Conservation (phyloP, 2,329 filamentous ascomycete genomes). For the Penicillium verrucosum region DNA sequence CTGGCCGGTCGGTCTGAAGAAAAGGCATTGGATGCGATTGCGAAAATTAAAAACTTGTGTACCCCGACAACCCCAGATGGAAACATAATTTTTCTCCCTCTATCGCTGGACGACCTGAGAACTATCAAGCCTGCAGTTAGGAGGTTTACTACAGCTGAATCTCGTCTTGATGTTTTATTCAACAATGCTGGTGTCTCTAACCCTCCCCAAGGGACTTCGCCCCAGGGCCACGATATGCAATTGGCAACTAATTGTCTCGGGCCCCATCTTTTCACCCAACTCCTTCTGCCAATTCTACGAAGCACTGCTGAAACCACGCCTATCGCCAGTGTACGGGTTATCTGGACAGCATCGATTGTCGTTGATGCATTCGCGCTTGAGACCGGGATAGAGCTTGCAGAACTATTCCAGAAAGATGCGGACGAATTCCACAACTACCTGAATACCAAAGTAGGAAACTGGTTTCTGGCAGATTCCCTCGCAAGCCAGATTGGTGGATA, state of each 20-base stretch:
- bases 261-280: slow-evolving; percentile 37
- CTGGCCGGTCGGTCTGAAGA: slow-evolving; percentile 28
- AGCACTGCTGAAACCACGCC: background rate
- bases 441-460: slow-evolving; percentile 13
- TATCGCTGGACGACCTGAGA: slow-evolving; percentile 45
- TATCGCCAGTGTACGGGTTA: slow-evolving; percentile 6
- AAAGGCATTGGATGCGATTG: slow-evolving; percentile 34
- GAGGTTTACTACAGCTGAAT: slow-evolving; percentile 38
- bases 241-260: slow-evolving; percentile 41
- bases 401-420: background rate
- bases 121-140: slow-evolving; percentile 41
- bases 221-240: slow-evolving; percentile 32
- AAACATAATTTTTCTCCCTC: slow-evolving; percentile 28
- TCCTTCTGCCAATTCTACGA: slow-evolving; percentile 29
- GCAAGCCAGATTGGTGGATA: background rate
- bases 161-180: slow-evolving; percentile 44
- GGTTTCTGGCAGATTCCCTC: slow-evolving; percentile 8
- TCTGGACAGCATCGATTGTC: slow-evolving; percentile 9
- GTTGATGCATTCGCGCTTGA: slow-evolving; percentile 6
- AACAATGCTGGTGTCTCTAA: slow-evolving; percentile 43
- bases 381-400: background rate
- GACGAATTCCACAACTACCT: slow-evolving; percentile 8
- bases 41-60: slow-evolving; percentile 21
- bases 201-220: slow-evolving; percentile 25
- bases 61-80: background rate